phyloP scores from a whole-genome alignment of 228 moss, liverwort and hornwort species.

The Sphagnum magellanicum region DNA sequence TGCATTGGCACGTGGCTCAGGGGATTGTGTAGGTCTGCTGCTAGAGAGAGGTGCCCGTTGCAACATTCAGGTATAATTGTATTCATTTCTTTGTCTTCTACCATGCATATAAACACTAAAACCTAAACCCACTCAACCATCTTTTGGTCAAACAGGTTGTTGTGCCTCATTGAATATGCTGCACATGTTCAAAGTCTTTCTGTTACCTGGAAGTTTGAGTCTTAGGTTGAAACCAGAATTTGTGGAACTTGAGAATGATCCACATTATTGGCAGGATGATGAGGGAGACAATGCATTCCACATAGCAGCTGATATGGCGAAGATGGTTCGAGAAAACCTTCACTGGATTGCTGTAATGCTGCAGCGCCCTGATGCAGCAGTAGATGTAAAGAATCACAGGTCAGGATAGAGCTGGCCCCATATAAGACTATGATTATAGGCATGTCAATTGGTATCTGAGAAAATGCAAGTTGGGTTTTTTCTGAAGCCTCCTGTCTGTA shows the following conservation, averaged over 20 bases:
- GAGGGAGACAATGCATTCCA: conserved; percentile 46
- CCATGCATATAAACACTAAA: neutral
- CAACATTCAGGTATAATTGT: conserved; percentile 27
- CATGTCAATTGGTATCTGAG: too few relatives aligned
- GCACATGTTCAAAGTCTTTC: too few relatives aligned
- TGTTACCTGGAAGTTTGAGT: too few relatives aligned
- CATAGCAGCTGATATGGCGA: conserved; percentile 41
- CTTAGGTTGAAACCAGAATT: too few relatives aligned
- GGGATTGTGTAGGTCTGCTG: conserved; percentile 38
- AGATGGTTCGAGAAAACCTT: conserved; percentile 37
- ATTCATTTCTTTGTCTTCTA: neutral
- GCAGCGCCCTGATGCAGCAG: conserved; percentile 25
- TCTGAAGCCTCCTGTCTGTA: too few relatives aligned
- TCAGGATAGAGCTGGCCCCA: neutral
- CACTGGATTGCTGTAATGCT: conserved; percentile 45
- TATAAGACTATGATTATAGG: too few relatives aligned
- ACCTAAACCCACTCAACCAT: too few relatives aligned
- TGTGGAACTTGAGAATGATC: too few relatives aligned
- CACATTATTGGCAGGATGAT: conserved; percentile 19
- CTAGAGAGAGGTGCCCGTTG: conserved; percentile 26
- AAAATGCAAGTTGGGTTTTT: too few relatives aligned
- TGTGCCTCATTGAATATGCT: too few relatives aligned
- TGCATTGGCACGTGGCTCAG: conserved; percentile 35
- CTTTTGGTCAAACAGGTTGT: too few relatives aligned
- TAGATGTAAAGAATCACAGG: conserved; percentile 44